These are phyloP conservation scores for Jamesozyma rosinii DNA, from an alignment of 805 yeast species.

Conservation along the genomic window DNA sequence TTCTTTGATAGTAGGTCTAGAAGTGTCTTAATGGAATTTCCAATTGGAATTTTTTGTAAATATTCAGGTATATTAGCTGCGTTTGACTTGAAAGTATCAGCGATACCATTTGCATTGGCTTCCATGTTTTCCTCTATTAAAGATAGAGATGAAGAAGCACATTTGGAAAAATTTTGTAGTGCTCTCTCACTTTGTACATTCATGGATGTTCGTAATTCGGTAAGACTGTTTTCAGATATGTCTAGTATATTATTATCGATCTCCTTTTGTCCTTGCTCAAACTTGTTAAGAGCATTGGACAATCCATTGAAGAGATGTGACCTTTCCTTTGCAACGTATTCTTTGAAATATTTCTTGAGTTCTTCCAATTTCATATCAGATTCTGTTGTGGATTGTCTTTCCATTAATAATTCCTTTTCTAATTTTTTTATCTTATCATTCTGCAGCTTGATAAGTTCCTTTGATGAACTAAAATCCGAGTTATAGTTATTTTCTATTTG, in stretches of 20 bases:
- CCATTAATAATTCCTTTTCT: constrained; percentile 7
- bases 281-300: background rate
- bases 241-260: constrained; percentile 5
- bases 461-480: background rate
- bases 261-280: constrained; percentile 4
- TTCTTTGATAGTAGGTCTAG: background rate
- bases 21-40: background rate
- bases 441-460: background rate
- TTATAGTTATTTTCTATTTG: background rate
- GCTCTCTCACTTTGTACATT: background rate
- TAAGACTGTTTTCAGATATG: constrained; percentile 1
- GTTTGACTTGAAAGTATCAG: background rate
- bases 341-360: constrained; percentile 9
- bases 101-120: background rate
- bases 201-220: background rate
- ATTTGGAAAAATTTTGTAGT: background rate
- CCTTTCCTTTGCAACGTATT: constrained; percentile 9
- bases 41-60: background rate
- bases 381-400: constrained; percentile 6
- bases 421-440: constrained; percentile 3
- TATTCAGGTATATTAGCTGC: background rate
- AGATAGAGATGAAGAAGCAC: background rate
- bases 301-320: constrained; percentile 2
- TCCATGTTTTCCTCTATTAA: background rate
- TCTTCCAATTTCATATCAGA: constrained; percentile 6